Conservation (phyloP, 2,329 filamentous ascomycete genomes). For the Claviceps arundinis region DNA sequence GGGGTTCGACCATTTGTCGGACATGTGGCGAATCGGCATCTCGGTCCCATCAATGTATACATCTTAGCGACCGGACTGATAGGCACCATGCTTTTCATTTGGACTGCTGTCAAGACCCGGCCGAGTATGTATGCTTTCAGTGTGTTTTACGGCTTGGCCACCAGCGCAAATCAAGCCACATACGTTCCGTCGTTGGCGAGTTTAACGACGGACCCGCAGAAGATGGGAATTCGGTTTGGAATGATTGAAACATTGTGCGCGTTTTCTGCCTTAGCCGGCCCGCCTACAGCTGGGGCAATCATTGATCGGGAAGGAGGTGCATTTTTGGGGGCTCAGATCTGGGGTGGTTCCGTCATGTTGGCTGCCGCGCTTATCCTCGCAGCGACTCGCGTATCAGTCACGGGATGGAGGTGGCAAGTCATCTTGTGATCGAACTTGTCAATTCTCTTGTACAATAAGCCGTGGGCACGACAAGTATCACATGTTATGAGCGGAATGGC, state of each 20-base stretch:
- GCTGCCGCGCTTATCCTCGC: constrained; percentile 18
- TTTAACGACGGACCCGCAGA: constrained; percentile 27
- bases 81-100: constrained; percentile 37
- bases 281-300: constrained; percentile 31
- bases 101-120: constrained; percentile 35
- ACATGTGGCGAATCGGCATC: constrained; percentile 35
- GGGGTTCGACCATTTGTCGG: constrained; percentile 39
- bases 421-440: constrained; percentile 11
- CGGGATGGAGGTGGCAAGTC: constrained; percentile 21
- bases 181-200: constrained; percentile 1
- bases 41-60: constrained; percentile 43
- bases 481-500: too few species aligned
- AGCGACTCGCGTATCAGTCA: constrained; percentile 21
- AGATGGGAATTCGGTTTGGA: constrained; percentile 32
- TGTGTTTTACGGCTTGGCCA: constrained; percentile 29
- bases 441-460: too few species aligned
- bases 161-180: constrained; percentile 15
- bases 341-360: constrained; percentile 29
- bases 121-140: constrained; percentile 30
- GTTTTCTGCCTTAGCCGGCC: constrained; percentile 30
- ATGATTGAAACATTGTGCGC: constrained; percentile 30
- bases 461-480: too few species aligned
- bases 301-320: constrained; percentile 26
- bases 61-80: constrained; percentile 32
- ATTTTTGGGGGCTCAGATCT: constrained; percentile 32